Base-by-base conservation (phyloP, 129 eudicot species). In the Kitagawia praeruptora region DNA sequence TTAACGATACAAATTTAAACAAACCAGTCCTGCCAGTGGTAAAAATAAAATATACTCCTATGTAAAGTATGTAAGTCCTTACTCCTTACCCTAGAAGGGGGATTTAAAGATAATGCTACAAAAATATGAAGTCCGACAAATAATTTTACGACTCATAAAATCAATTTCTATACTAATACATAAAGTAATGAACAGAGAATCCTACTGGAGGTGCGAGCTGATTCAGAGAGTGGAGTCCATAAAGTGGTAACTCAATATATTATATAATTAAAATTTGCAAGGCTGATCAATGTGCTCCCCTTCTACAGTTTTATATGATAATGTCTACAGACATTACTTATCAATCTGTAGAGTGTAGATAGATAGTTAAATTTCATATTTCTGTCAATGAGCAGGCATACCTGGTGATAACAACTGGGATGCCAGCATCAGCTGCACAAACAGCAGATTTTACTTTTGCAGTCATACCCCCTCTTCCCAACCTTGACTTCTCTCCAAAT, bases 391-490 rank as follows among this genome's bases (percentile, higher is more conserved):
- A 61, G 66, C 51, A 48, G 64, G 14, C 46, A 80, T 87, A 89
- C 98, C 98, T 93, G 85, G 98, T 90, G 49, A 94, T 91, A 72
- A 94, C 83, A 28, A 94, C 98, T 76, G 98, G 98, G 74, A 91
- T 88, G 69, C 98, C 98, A 80, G 93, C 96, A 85, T 91, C 82
- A 77, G 98, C 93, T 77, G 98, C 96, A 88, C 90, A 85, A 73
- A 88, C 92, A 81, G 98, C 97, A 84, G 98, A 97, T 91, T 94
- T 94, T 18, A 94, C 98, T 88, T 94, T 94, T 74, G 98, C 98
- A 11, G 93, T 89, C 98, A 94, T 94, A 11, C 97, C 98, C 31
- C 98, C 98, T 88, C 97, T 91, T 82, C 98, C 98, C 66, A 94
- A 80, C 85, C 98, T 83, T 11, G 98, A 94, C 81, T 94, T 94